Evolutionary conservation across 495 filamentous ascomycete species (phyloP), one percentile per base, ranked within the genome.

Genomic region (Penicillium malachiteum): DNA sequence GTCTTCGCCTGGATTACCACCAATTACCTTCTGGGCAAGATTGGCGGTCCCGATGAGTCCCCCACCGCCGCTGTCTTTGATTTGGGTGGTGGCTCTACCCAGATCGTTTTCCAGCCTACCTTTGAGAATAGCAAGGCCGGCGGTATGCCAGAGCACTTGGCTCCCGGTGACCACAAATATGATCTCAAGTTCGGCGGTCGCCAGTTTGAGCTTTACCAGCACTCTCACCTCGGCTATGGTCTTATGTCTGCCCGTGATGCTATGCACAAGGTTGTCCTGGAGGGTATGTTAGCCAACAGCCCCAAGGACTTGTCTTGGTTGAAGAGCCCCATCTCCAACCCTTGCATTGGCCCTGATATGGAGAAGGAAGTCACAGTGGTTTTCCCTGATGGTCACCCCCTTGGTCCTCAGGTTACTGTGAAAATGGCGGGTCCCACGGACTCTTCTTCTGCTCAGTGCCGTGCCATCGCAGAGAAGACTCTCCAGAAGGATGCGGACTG

Each of bases 1-100:
- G 94, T 98, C n/a, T 98, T 96, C 63, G 95, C 94, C 50, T 98
- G 94, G 94, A 96, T 98, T 71, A 98, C 94, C 3, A 92, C 90
- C 54, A 98, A 98, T 75, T 98, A 97, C 75, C 86, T 98, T 39
- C 85, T 97, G 16, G 93, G 92, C 50, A 98, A 97, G 78, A 97
- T 97, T 65, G 95, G 94, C 61, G 89, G 88, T 18, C 88, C 91
- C 6, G 92, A 96, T 61, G 84, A 95, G 62, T 90, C 82, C 51
- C 87, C 89, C 12, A 97, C 94, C 2, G 94, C 93, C 40, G 94
- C 94, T 31, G 81, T 97, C 53, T 96, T 98, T 62, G 94, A 98
- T 71, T 84, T 98, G 51, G 94, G 93, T 61, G 94, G 94, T 64
- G 94, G 93, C 42, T 96, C 91, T 13, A 98, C 94, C 32, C 94